These are phyloP conservation scores for Dalbergia cultrata DNA, from an alignment of 306 rosid species.

Conservation along the genomic window DNA sequence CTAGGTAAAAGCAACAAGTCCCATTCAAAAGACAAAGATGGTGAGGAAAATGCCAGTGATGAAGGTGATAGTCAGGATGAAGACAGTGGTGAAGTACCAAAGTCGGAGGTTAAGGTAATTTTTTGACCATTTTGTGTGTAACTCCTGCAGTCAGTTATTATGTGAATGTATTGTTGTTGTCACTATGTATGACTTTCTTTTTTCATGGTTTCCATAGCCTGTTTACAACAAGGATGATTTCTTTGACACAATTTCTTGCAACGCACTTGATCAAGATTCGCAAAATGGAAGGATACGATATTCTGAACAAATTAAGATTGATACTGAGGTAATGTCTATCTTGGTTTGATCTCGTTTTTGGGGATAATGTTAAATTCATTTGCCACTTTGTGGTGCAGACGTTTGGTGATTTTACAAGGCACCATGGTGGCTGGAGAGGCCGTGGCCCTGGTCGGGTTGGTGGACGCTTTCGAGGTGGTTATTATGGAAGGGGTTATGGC, in stretches of 20 bases:
- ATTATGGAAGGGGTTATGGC: slow-evolving; percentile 66
- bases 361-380: slow-evolving; percentile 9
- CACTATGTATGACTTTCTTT: slow-evolving; percentile 26
- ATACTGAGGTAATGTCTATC: slow-evolving; percentile 57
- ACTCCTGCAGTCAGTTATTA: neutral
- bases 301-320: slow-evolving; percentile 63
- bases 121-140: slow-evolving; percentile 6
- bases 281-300: slow-evolving; percentile 62
- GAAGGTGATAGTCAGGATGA: slow-evolving; percentile 46
- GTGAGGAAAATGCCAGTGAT: slow-evolving; percentile 47
- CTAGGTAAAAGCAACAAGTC: slow-evolving; percentile 57
- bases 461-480: slow-evolving; percentile 57
- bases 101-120: slow-evolving; percentile 47
- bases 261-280: slow-evolving; percentile 44
- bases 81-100: slow-evolving; percentile 42
- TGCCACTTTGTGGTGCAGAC: slow-evolving; percentile 55
- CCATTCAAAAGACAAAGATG: slow-evolving; percentile 50
- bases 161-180: neutral
- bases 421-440: slow-evolving; percentile 62
- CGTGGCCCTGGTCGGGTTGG: slow-evolving; percentile 55
- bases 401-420: slow-evolving; percentile 59
- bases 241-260: slow-evolving; percentile 61
- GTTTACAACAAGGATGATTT: slow-evolving; percentile 66
- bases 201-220: slow-evolving; percentile 47
- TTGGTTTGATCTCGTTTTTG: slow-evolving; percentile 19